These are phyloP conservation scores for Talaromyces adpressus DNA, from an alignment of 495 filamentous ascomycete genomes.

Conservation along the genomic window DNA sequence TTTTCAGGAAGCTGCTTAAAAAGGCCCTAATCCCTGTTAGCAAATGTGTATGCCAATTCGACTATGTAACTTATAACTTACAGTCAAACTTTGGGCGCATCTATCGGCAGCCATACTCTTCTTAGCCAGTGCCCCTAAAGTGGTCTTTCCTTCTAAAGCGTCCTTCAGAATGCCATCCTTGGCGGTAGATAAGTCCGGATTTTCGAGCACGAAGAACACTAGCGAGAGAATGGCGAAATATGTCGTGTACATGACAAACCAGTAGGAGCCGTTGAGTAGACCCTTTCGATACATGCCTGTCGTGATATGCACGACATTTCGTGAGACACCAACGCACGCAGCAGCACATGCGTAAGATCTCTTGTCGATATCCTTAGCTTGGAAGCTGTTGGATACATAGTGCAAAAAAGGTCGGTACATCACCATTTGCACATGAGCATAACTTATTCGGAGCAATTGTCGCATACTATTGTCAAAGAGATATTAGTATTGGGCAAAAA, in stretches of 20 bases:
- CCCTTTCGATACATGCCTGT: conserved; percentile 80
- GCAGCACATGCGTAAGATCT: conserved; percentile 86
- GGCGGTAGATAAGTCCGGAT: conserved; percentile 68
- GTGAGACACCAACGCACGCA: conserved; percentile 83
- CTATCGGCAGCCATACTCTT: conserved; percentile 84
- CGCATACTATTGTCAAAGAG: conserved; percentile 55
- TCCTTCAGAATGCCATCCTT: conserved; percentile 73
- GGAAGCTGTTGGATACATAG: conserved; percentile 71
- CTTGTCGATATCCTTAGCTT: conserved; percentile 67
- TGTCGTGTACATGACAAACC: conserved; percentile 94
- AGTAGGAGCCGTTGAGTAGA: conserved; percentile 82
- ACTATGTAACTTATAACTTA: conserved; percentile 30
- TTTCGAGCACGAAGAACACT: conserved; percentile 85
- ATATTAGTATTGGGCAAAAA: not conserved
- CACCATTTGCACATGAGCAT: conserved; percentile 89
- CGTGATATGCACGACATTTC: conserved; percentile 91
- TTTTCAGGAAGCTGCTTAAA: conserved; percentile 76
- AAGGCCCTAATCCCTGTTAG: conserved; percentile 40
- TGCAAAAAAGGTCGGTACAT: conserved; percentile 94
- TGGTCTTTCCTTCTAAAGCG: conserved; percentile 73
- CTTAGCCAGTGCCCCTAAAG: conserved; percentile 68
- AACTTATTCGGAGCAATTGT: conserved; percentile 80
- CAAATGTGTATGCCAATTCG: not conserved
- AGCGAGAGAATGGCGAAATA: conserved; percentile 91
- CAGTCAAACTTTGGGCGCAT: conserved; percentile 67